These are phyloP conservation scores for Rostrohypoxylon terebratum DNA, from an alignment of 495 filamentous ascomycete genomes.

Conservation along the genomic window DNA sequence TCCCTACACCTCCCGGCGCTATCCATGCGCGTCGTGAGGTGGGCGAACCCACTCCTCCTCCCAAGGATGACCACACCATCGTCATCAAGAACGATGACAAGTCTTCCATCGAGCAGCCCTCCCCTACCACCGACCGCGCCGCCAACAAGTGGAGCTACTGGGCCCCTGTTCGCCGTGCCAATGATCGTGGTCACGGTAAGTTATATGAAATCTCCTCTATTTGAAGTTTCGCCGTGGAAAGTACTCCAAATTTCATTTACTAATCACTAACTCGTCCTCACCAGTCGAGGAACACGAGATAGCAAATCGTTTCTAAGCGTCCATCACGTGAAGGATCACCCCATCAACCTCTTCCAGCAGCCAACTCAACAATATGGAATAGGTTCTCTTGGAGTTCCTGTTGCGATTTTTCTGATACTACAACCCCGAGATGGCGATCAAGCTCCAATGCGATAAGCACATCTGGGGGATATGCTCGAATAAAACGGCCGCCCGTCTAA, in stretches of 20 bases:
- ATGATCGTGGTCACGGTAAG: constrained; percentile 34
- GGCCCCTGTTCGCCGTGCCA: constrained; percentile 4
- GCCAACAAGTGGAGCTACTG: constrained; percentile 33
- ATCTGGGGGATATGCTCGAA: background rate
- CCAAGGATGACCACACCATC: constrained; percentile 34
- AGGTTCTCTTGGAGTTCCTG: background rate
- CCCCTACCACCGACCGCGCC: background rate
- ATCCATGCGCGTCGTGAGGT: background rate
- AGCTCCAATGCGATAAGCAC: background rate
- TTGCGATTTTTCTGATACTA: background rate
- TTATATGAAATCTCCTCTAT: constrained; percentile 1
- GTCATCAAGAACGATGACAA: constrained; percentile 40
- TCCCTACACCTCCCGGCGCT: constrained; percentile 8
- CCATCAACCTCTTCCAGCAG: background rate
- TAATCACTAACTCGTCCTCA: background rate
- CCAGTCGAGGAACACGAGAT: constrained; percentile 43
- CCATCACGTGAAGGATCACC: background rate
- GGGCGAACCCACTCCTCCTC: constrained; percentile 24
- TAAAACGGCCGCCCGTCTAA: background rate
- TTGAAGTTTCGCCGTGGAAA: background rate
- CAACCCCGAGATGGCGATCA: background rate
- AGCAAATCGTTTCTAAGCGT: constrained; percentile 35
- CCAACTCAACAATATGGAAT: background rate
- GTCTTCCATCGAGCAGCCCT: constrained; percentile 37
- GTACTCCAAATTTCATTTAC: background rate